Conservation (phyloP, 176 grass and related monocot species). For the Paspalum notatum region DNA sequence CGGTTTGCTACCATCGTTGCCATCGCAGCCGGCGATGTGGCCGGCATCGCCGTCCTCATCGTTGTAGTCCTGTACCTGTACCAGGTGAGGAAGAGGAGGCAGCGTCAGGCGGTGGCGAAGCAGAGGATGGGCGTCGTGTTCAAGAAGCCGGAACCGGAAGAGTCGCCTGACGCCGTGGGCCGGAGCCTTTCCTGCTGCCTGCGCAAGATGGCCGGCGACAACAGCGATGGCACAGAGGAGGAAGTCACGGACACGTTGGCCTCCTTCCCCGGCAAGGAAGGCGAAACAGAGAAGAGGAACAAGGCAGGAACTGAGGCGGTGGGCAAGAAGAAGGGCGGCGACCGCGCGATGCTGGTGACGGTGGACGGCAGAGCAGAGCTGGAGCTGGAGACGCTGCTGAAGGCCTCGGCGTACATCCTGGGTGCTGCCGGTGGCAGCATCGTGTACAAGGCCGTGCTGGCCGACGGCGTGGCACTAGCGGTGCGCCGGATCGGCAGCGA, state of each 20-base stretch:
- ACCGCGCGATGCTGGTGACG: constrained; percentile 55
- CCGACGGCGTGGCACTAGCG: constrained; percentile 59
- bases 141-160: constrained; percentile 50
- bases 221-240: constrained; percentile 59
- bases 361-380: constrained; percentile 66
- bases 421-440: constrained; percentile 69
- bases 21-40: constrained; percentile 66
- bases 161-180: constrained; percentile 31
- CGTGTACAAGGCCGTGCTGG: constrained; percentile 88
- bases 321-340: constrained; percentile 40
- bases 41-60: constrained; percentile 57
- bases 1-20: constrained; percentile 56
- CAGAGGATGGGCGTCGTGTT: constrained; percentile 51
- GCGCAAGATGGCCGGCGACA: constrained; percentile 56
- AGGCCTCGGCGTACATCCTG: constrained; percentile 87
- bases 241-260: constrained; percentile 58
- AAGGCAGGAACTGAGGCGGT: background rate
- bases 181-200: constrained; percentile 70
- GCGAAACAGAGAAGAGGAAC: background rate
- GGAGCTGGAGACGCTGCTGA: constrained; percentile 83
- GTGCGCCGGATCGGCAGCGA: constrained; percentile 83
- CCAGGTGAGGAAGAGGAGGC: constrained; percentile 61
- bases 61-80: constrained; percentile 69
- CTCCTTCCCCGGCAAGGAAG: constrained; percentile 53
- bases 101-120: constrained; percentile 37